Conservation (phyloP, 768 basidiomycete genomes). For the Strobilomyces dryophilus region DNA sequence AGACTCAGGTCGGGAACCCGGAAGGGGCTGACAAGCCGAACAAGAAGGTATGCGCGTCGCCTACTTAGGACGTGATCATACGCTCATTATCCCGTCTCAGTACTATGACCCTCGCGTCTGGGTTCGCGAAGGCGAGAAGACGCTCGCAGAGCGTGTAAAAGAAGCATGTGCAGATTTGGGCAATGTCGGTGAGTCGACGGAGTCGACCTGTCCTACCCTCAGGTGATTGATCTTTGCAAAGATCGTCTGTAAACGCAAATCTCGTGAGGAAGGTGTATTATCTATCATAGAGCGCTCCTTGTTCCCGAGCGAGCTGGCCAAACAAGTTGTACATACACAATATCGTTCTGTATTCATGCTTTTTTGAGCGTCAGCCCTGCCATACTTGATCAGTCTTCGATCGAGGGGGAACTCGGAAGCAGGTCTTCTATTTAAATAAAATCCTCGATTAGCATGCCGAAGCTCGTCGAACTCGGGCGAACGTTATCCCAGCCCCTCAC, state of each 20-base stretch:
- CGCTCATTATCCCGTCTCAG: slow-evolving; percentile 32
- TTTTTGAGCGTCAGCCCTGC: neutral
- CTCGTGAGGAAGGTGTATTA: slow-evolving; percentile 7
- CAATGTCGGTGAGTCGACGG: slow-evolving; percentile 46
- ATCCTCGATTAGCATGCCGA: slow-evolving; percentile 2
- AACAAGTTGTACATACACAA: slow-evolving; percentile 3
- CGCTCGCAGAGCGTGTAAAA: slow-evolving; percentile 80
- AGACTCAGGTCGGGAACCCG: slow-evolving; percentile 93
- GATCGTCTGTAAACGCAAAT: slow-evolving; percentile 22
- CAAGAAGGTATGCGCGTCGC: slow-evolving; percentile 71
- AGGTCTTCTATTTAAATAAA: slow-evolving; percentile 3
- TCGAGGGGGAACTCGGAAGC: neutral
- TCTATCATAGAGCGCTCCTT: slow-evolving; percentile 21
- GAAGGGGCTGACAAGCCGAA: slow-evolving; percentile 97
- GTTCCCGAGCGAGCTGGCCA: neutral
- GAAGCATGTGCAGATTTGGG: slow-evolving; percentile 91
- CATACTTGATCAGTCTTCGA: neutral
- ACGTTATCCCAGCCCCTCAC: too few relatives aligned
- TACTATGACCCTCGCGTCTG: slow-evolving; percentile 96
- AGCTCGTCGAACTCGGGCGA: neutral
- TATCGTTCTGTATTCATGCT: neutral
- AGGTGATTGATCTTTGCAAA: slow-evolving; percentile 3
- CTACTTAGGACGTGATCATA: neutral
- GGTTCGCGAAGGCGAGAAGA: slow-evolving; percentile 99
- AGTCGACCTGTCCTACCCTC: neutral